Conservation (phyloP, 2,329 filamentous ascomycete genomes). For the Ophiostoma ulmi region DNA sequence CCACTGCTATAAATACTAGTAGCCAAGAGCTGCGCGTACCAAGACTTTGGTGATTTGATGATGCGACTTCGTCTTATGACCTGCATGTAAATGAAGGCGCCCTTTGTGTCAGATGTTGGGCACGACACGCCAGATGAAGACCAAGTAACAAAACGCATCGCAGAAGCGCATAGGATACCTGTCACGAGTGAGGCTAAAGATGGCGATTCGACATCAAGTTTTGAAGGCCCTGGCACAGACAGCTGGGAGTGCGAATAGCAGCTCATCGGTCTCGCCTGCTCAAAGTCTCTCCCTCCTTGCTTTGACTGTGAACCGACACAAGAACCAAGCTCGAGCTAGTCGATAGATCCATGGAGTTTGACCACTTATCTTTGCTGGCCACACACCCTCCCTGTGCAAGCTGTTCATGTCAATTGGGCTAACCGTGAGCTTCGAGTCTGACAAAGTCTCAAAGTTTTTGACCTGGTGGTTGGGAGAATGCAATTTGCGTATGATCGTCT, state of each 20-base stretch:
- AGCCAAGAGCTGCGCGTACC: not conserved
- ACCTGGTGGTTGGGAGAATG: slow-evolving; percentile 5
- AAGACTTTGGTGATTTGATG: not conserved
- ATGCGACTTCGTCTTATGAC: not conserved
- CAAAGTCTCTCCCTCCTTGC: not conserved
- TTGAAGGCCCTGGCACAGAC: not conserved
- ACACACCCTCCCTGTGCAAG: not conserved
- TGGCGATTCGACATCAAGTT: not conserved
- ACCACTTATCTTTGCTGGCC: not conserved
- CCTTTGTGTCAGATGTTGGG: not conserved
- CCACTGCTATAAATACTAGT: not conserved
- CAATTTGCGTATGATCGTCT: slow-evolving; percentile 23
- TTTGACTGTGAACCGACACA: not conserved
- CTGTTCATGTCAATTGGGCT: not conserved
- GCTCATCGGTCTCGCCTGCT: not conserved
- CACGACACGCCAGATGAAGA: not conserved
- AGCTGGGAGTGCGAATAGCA: not conserved
- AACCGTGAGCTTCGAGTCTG: not conserved
- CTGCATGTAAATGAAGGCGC: not conserved
- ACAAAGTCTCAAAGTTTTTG: not conserved
- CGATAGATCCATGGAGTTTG: not conserved
- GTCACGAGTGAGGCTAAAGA: not conserved
- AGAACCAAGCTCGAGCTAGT: not conserved
- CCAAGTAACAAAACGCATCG: not conserved
- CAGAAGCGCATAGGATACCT: not conserved